Evolutionary conservation across 257 asterid species (phyloP), one percentile per base, ranked within the genome.

Genomic region (Linderniella brevidens): DNA sequence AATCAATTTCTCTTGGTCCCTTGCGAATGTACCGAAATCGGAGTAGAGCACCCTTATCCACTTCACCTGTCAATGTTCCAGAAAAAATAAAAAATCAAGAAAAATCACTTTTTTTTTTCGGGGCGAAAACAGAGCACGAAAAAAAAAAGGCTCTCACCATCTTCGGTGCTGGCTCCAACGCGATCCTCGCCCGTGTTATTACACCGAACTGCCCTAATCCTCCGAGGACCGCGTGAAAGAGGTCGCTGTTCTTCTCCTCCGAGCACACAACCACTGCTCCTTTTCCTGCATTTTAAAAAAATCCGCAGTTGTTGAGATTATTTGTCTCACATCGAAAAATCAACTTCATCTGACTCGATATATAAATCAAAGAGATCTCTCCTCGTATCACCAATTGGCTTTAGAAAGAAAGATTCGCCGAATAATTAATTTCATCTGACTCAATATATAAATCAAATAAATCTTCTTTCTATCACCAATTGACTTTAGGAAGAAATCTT

Each of bases 121-220:
- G 37, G 17, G 46, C 25, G 16, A 44, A 35, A 19, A 19, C 14
- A 52, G 39, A 29, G 55, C 54, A 19, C 12, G 48, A 41, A 19
- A 20, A 41, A 17, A 16, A 15, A 12, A 10, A 19, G 5, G 1
- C 53, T 1, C 35, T 54, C 69, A 88, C 97, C 97, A 55, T 80
- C 59, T 72, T 67, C 13, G 97, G 97, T 39, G 97, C 95, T 35
- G 90, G 82, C 57, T 88, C 93, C 6, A 84, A 61, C 1, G 90
- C 57, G 57, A 88, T 88, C 65, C 92, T 75, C 51, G 97, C 97
- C 58, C 66, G 64, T 46, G 93, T 83, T 60, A 80, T 87, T 18
- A 87, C 69, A 9, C 97, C 97, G 55, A 83, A 87, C 61, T 87
- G 97, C 32, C 97, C 97, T 8, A 88, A 84, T 20, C 97, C 97